Conservation (phyloP, 2,329 filamentous ascomycete species). For the Apiospora phragmitis region DNA sequence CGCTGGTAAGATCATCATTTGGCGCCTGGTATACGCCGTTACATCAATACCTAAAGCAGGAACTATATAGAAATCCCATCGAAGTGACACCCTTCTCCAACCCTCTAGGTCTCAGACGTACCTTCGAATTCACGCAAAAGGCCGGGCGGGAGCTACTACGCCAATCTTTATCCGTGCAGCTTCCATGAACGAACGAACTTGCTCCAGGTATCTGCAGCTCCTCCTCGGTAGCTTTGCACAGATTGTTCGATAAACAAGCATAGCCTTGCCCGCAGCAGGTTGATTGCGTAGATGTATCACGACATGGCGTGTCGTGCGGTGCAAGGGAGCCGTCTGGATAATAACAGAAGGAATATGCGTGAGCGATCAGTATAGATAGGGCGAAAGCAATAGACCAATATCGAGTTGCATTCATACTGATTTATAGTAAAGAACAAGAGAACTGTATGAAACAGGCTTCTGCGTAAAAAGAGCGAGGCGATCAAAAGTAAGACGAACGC, state of each 20-base stretch:
- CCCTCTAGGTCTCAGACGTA: background rate
- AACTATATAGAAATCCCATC: background rate
- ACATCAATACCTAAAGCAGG: background rate
- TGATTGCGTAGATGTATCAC: background rate
- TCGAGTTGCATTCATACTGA: background rate
- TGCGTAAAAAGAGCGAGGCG: background rate
- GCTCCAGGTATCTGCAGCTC: background rate
- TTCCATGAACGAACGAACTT: background rate
- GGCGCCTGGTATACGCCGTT: background rate
- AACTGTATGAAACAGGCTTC: background rate
- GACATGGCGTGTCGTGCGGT: background rate
- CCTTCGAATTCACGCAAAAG: background rate
- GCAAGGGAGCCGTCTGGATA: background rate
- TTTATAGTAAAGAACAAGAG: background rate
- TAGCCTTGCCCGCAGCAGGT: background rate
- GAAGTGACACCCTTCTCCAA: background rate
- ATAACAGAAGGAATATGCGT: background rate
- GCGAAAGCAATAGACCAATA: background rate
- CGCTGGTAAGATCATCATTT: background rate
- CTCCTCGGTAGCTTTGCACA: background rate
- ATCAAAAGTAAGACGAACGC: background rate
- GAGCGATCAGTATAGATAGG: background rate
- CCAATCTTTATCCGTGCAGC: background rate
- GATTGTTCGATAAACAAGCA: background rate
- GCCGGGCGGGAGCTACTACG: background rate